Base-by-base conservation (phyloP, 2,329 filamentous ascomycete genomes). In the Colletotrichum tropicale region DNA sequence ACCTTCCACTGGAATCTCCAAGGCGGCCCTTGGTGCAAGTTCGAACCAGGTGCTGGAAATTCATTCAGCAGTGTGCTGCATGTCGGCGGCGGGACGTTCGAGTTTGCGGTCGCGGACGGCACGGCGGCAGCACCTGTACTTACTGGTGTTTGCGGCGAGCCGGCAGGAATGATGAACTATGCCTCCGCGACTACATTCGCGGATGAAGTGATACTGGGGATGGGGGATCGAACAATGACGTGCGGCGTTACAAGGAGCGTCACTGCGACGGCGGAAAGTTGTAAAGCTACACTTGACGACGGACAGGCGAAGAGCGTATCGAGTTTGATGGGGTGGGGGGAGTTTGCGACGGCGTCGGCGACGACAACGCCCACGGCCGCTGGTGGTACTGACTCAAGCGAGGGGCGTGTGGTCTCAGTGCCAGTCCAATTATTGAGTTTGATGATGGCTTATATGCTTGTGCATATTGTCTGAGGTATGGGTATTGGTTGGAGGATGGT, bases 341-440 rank as follows among this genome's bases (percentile, higher is more conserved):
- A 69, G 34, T 71, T 34, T 62, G 68, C 18, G 60, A 81, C 76
- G 9, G 68, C n/a, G 77, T 80, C 28, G 77, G 76, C 56, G 81
- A 80, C n/a, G 73, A 81, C 26, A 8, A 15, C 61, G 21, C 16
- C 61, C 18, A 48, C 43, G 0, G 1, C 43, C n/a, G 21, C 43
- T 4, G 10, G 43, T 21, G 10, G 10, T 13, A n/a, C 10, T 48
- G 43, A 10, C 43, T 48, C 10, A 13, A 48, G 43, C 18, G 10
- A 48, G 43, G 43, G n/a, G 43, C 10, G 43, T 12, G 43, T 3
- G 12, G 10, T 48, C 43, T 48, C 43, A 4, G 43, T 21, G 18
- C 4, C 43, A 6, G 10, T 21, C 18, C 43, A 6, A 1, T 48
- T 13, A 1, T 7, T 48, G 10, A 10, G 43, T 48, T 12, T 48